Evolutionary conservation across 176 grass and related monocot genomes (phyloP).

Genomic region (Coix lacrymajobi): DNA sequence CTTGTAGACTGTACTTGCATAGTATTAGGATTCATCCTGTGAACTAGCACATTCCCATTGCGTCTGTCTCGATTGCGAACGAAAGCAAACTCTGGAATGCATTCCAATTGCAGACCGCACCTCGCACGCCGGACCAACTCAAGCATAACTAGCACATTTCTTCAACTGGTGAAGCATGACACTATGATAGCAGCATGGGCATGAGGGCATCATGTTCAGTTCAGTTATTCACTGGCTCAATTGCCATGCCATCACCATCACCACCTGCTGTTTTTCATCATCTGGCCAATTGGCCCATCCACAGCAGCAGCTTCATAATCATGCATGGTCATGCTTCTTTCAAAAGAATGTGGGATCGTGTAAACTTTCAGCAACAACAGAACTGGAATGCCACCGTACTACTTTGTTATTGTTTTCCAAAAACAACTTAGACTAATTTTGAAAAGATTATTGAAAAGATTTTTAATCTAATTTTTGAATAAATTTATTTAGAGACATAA

Average conservation of each 20-base stretch:
- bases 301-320: neutral
- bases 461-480: too few species aligned
- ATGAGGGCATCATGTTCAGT: neutral
- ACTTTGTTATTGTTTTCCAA: too few species aligned
- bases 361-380: neutral
- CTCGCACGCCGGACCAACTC: neutral
- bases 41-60: neutral
- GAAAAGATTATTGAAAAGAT: too few species aligned
- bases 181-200: neutral
- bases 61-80: neutral
- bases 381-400: neutral
- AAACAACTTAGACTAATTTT: too few species aligned
- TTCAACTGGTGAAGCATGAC: neutral
- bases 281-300: neutral
- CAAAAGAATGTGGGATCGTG: neutral
- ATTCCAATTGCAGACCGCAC: neutral
- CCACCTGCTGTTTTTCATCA: neutral
- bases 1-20: too few species aligned
- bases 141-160: neutral
- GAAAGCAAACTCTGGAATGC: too few species aligned
- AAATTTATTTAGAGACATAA: too few species aligned
- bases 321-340: neutral
- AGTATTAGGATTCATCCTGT: too few species aligned
- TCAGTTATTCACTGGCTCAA: neutral
- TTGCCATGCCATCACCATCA: too few species aligned